Evolutionary conservation across 2,329 filamentous ascomycete genomes (phyloP).

Genomic region (Fulvia fulva): DNA sequence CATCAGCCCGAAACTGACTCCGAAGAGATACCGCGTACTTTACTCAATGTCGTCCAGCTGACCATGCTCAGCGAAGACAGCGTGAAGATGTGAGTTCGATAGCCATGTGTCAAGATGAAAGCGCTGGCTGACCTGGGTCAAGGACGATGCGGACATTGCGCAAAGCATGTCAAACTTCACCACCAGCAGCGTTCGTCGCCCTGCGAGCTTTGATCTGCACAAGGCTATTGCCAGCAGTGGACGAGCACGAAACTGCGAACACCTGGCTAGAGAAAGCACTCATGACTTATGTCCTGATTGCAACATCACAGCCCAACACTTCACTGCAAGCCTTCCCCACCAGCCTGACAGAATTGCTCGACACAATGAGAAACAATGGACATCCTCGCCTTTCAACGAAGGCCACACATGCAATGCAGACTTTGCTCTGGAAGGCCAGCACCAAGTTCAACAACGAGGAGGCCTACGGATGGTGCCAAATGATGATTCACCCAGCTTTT

Average conservation of each 20-base stretch:
- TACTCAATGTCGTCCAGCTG: conserved; percentile 59
- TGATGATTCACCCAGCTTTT: conserved; percentile 66
- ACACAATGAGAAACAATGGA: conserved; percentile 10
- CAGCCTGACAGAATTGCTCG: conserved; percentile 10
- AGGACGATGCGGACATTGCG: conserved; percentile 64
- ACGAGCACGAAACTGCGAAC: conserved; percentile 30
- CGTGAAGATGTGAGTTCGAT: conserved; percentile 53
- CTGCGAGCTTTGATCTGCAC: conserved; percentile 62
- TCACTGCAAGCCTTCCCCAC: background rate
- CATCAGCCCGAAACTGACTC: conserved; percentile 35
- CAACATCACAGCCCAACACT: conserved; percentile 42
- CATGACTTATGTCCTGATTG: conserved; percentile 65
- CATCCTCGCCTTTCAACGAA: conserved; percentile 48
- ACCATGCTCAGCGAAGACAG: conserved; percentile 59
- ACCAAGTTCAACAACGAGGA: background rate
- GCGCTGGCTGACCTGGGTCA: background rate
- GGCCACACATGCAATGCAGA: conserved; percentile 65
- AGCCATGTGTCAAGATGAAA: background rate
- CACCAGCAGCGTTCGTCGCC: conserved; percentile 25
- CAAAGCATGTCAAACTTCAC: conserved; percentile 51
- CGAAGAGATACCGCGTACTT: conserved; percentile 44
- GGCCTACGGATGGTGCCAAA: conserved; percentile 58
- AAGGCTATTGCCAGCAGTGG: conserved; percentile 46
- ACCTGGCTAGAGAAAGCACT: conserved; percentile 67
- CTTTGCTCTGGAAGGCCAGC: conserved; percentile 69